Base-by-base conservation (phyloP, 208 protist species). In the Acanthamoeba castellanii region DNA sequence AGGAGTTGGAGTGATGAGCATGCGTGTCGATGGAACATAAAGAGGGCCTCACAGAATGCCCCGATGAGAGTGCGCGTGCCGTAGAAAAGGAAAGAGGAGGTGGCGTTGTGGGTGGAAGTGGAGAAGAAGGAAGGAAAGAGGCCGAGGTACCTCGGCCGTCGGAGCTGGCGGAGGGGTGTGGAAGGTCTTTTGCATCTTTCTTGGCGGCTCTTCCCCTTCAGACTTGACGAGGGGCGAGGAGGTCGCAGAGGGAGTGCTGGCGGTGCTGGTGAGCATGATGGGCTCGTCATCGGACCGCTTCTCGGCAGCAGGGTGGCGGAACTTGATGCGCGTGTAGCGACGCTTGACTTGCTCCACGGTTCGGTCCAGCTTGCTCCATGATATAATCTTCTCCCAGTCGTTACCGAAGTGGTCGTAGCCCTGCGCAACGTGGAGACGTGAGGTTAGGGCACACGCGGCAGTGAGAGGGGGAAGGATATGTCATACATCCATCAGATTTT, bases 341-440 rank as follows among this genome's bases (percentile, higher is more conserved):
- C 82, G 82, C 52, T 34, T 89, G 13, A 89, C n/a, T 27, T 89
- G 82, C 13, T 89, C 82, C 13, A 66, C 82, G 0, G 42, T n/a
- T 8, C 82, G 82, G 47, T 89, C 82, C 27, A 89, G n/a, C 47
- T 89, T 89, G 47, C 82, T 50, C 82, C 82, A 89, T 1, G 52
- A 30, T 47, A 59, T 59, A 16, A 89, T 89, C 52, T 89, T 89
- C 34, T 89, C 82, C 82, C 82, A 89, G 34, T 89, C 82, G 55
- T 89, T 89, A 18, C 82, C 82, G 25, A 89, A 89, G 16, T 30
- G 30, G 7, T 89, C 55, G 25, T 89, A 64, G 52, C 82, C 82
- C 82, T 89, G 34, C 55, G 16, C 22, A 27, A 18, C 6, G 61
- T 22, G 61, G 9, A n/a, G 59, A 20, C 6, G 25, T 6, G 2